phyloP scores from a whole-genome alignment of 495 filamentous ascomycete species.

The Aspergillus kassunensis region DNA sequence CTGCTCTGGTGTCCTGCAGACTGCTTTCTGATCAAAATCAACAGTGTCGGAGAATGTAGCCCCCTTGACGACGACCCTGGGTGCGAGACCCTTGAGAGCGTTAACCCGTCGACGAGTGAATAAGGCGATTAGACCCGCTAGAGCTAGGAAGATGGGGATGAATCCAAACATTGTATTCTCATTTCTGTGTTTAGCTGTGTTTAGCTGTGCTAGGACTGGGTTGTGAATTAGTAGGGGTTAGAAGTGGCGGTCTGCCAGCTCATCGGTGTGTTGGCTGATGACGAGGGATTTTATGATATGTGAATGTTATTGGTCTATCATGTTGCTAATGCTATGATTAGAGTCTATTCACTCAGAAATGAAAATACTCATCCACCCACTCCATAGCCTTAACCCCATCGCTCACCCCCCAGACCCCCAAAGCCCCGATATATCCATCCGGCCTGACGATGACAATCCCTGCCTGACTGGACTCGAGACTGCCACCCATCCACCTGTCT shows the following conservation, averaged over 20 bases:
- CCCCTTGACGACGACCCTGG: conserved; percentile 22
- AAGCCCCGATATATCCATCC: conserved; percentile 63
- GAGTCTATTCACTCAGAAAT: no score
- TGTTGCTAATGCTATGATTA: no score
- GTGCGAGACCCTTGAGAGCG: conserved; percentile 11
- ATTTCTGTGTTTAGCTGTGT: no score
- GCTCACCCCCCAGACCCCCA: conserved; percentile 48
- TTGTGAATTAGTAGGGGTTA: not conserved
- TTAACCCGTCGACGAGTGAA: conserved; percentile 16
- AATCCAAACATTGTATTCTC: conserved; percentile 16
- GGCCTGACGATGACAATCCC: conserved; percentile 60
- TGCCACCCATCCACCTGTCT: conserved; percentile 55
- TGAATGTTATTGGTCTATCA: not conserved
- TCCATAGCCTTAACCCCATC: conserved; percentile 41
- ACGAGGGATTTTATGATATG: not conserved
- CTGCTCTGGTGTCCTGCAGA: not conserved
- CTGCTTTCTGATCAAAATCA: conserved; percentile 4
- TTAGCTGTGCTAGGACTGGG: no score
- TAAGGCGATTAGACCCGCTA: conserved; percentile 16
- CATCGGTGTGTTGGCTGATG: not conserved
- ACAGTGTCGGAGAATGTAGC: conserved; percentile 20
- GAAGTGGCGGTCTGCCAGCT: not conserved
- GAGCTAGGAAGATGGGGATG: conserved; percentile 15
- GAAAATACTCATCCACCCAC: conserved; percentile 60
- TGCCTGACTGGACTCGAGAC: conserved; percentile 41